These are phyloP conservation scores for Ochetophila trinervis DNA, from an alignment of 306 rosid species.

Conservation along the genomic window DNA sequence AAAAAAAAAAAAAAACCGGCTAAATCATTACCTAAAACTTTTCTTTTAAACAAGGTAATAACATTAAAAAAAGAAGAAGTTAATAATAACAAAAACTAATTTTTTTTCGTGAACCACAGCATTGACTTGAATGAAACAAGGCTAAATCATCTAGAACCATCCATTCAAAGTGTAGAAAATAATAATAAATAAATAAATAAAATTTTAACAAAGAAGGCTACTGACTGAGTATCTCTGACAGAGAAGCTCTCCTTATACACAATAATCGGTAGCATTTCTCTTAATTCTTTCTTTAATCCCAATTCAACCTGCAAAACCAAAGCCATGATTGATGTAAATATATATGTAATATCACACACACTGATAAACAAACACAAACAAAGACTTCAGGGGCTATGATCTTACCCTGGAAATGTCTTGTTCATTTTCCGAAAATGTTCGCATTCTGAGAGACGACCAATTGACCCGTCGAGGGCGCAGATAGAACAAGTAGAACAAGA, in stretches of 20 bases:
- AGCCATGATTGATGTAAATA: background rate
- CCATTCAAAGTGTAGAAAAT: background rate
- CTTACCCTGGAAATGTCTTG: slow-evolving; percentile 41
- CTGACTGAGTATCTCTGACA: slow-evolving; percentile 76
- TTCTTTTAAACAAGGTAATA: no score
- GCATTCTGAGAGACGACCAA: slow-evolving; percentile 56
- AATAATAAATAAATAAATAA: background rate
- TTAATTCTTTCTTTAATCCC: slow-evolving; percentile 71
- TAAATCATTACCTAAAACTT: no score
- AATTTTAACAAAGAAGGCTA: slow-evolving; percentile 13
- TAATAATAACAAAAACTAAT: no score
- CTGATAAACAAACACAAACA: background rate
- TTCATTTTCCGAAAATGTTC: slow-evolving; percentile 15
- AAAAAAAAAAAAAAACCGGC: no score
- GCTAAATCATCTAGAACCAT: background rate
- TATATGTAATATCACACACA: background rate
- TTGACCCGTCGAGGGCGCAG: slow-evolving; percentile 63
- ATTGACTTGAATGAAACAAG: background rate
- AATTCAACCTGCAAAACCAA: slow-evolving; percentile 35
- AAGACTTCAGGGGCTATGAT: background rate
- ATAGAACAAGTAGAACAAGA: slow-evolving; percentile 68
- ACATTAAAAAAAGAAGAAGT: no score
- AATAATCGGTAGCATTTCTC: slow-evolving; percentile 83
- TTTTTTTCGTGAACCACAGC: no score
- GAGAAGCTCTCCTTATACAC: slow-evolving; percentile 74